A percentile compares a stretch with the other conserved stretches of the same genome.
Evolutionary conservation across 2,329 filamentous ascomycete genomes (phyloP).

Genomic region (Apiospora koreana): DNA sequence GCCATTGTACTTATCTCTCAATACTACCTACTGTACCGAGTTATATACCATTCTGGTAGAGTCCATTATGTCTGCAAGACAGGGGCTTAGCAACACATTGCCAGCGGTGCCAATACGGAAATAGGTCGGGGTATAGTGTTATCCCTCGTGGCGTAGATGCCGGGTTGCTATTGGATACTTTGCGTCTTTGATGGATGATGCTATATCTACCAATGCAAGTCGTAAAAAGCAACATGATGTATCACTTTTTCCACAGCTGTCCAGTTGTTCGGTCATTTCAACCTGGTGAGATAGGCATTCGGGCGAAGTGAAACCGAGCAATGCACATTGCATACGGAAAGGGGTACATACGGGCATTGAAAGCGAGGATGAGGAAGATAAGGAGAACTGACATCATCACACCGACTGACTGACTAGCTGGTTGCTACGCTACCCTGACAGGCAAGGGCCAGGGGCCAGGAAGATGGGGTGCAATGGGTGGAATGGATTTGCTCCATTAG

Average conservation of each 20-base stretch:
- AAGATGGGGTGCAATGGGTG: background rate
- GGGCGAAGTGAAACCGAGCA: background rate
- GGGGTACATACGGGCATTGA: background rate
- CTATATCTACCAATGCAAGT: background rate
- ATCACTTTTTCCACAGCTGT: background rate
- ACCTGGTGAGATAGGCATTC: background rate
- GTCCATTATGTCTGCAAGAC: background rate
- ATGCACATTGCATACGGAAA: background rate
- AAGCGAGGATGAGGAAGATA: background rate
- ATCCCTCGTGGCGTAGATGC: background rate
- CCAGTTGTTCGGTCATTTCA: background rate
- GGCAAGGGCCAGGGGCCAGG: background rate
- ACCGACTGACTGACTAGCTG: conserved; percentile 3
- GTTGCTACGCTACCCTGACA: conserved; percentile 5
- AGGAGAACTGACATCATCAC: background rate
- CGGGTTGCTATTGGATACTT: background rate
- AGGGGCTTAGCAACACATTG: too few relatives aligned
- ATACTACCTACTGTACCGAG: background rate
- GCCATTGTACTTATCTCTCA: background rate
- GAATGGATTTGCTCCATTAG: background rate
- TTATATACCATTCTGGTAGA: background rate
- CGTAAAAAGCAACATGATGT: background rate
- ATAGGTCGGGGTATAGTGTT: background rate
- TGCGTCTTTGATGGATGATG: background rate
- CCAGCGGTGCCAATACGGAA: background rate